phyloP scores from a whole-genome alignment of 208 protist genomes.

The Trypanosoma conorhini region DNA sequence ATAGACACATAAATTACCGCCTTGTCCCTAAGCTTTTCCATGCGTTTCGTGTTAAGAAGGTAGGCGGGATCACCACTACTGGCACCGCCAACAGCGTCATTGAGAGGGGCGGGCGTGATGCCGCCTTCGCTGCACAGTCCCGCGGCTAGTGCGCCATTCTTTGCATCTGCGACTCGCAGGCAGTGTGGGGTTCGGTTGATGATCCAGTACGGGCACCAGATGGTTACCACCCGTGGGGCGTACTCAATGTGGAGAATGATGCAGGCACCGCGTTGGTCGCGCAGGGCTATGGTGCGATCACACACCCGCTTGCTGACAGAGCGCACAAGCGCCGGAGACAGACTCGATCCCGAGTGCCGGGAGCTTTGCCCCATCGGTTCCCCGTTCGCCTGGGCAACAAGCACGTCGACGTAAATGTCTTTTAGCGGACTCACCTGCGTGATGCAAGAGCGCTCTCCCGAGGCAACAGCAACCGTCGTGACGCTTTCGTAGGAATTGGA shows the following conservation, averaged over 20 bases:
- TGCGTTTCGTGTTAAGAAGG: constrained; percentile 44
- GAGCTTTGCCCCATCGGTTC: constrained; percentile 26
- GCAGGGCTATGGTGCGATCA: constrained; percentile 22
- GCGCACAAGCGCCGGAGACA: constrained; percentile 24
- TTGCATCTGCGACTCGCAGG: constrained; percentile 45
- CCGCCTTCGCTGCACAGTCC: constrained; percentile 19
- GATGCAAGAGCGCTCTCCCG: constrained; percentile 35
- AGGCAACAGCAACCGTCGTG: constrained; percentile 31
- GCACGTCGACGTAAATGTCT: constrained; percentile 57
- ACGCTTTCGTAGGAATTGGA: constrained; percentile 40
- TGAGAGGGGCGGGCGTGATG: background rate
- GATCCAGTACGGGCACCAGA: constrained; percentile 69
- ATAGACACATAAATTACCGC: constrained; percentile 35
- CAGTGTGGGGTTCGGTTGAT: constrained; percentile 52
- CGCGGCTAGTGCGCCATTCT: constrained; percentile 25
- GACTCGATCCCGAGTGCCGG: background rate
- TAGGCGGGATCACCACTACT: constrained; percentile 17
- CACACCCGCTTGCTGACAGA: constrained; percentile 24
- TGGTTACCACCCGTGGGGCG: constrained; percentile 30
- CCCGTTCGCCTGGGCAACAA: constrained; percentile 59
- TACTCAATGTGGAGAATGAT: constrained; percentile 56
- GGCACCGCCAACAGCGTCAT: background rate
- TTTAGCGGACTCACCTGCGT: constrained; percentile 68
- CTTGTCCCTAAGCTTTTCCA: constrained; percentile 36
- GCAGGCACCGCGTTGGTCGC: constrained; percentile 27